Percentiles rank a stretch among this genome's conserved stretches.
Conservation (phyloP, 768 basidiomycete species). For the Tricholoma bakamatsutake region DNA sequence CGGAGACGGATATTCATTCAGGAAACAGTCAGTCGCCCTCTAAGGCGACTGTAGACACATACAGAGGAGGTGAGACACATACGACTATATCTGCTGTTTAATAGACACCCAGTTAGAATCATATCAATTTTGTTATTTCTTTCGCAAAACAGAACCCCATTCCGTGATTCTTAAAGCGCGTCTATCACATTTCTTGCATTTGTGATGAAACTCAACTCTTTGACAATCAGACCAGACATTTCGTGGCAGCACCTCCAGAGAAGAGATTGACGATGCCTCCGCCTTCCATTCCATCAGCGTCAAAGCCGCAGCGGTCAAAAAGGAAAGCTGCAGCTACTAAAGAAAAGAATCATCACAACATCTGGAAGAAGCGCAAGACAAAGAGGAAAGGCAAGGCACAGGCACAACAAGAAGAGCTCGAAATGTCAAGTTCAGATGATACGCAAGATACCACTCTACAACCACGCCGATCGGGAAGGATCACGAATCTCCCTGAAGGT, state of each 20-base stretch:
- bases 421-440: slow-evolving; percentile 14
- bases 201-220: neutral
- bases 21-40: slow-evolving; percentile 34
- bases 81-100: slow-evolving; percentile 3
- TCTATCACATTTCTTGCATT: neutral
- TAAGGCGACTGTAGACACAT: slow-evolving; percentile 72
- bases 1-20: slow-evolving; percentile 44
- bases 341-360: slow-evolving; percentile 4
- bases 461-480: slow-evolving; percentile 5
- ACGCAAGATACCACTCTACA: neutral
- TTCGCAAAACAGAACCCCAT: slow-evolving; percentile 78
- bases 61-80: slow-evolving; percentile 66
- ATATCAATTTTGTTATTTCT: slow-evolving; percentile 90
- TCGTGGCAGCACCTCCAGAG: slow-evolving; percentile 26
- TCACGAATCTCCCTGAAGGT: neutral
- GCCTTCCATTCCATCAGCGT: slow-evolving; percentile 15
- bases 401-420: slow-evolving; percentile 16
- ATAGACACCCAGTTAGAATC: slow-evolving; percentile 41
- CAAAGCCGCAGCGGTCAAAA: slow-evolving; percentile 16
- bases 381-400: slow-evolving; percentile 28
- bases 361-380: slow-evolving; percentile 32
- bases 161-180: slow-evolving; percentile 78
- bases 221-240: slow-evolving; percentile 30
- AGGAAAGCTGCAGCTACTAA: slow-evolving; percentile 10
- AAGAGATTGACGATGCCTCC: slow-evolving; percentile 15